These are phyloP conservation scores for Pseudonitzschia multistriata DNA, from an alignment of 108 stramenopile genomes.

Conservation along the genomic window DNA sequence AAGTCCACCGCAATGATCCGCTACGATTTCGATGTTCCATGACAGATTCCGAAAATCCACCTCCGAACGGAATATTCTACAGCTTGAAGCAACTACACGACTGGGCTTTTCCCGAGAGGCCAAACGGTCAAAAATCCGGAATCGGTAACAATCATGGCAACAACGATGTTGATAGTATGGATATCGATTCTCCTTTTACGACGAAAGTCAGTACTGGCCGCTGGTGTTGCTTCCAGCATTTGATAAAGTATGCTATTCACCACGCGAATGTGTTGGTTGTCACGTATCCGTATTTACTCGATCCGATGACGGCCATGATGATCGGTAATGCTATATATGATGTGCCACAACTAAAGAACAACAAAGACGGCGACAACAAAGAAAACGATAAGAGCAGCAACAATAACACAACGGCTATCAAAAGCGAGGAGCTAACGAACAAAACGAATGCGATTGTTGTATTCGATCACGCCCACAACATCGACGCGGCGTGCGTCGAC, in stretches of 20 bases:
- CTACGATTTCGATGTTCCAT: background rate
- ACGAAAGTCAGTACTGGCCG: background rate
- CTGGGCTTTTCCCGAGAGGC: background rate
- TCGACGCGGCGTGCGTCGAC: slow-evolving; percentile 94
- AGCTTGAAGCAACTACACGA: background rate
- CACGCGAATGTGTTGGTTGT: slow-evolving; percentile 90
- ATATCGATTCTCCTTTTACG: no score
- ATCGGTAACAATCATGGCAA: background rate
- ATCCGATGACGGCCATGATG: slow-evolving; percentile 69
- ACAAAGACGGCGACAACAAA: background rate
- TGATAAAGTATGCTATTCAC: slow-evolving; percentile 43
- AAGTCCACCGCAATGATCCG: no score
- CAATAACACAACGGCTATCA: background rate
- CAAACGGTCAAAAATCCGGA: background rate
- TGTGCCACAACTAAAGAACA: background rate
- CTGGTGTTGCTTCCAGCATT: background rate
- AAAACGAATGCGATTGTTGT: slow-evolving; percentile 82
- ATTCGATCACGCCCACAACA: slow-evolving; percentile 95
- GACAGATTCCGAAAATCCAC: background rate
- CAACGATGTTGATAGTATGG: no score
- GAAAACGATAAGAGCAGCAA: background rate
- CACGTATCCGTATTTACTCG: slow-evolving; percentile 97
- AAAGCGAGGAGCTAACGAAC: slow-evolving; percentile 56
- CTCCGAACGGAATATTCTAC: background rate
- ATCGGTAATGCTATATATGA: background rate